Base-by-base conservation (phyloP, 352 stramenopile genomes). In the Phytopythium kandeliae region DNA sequence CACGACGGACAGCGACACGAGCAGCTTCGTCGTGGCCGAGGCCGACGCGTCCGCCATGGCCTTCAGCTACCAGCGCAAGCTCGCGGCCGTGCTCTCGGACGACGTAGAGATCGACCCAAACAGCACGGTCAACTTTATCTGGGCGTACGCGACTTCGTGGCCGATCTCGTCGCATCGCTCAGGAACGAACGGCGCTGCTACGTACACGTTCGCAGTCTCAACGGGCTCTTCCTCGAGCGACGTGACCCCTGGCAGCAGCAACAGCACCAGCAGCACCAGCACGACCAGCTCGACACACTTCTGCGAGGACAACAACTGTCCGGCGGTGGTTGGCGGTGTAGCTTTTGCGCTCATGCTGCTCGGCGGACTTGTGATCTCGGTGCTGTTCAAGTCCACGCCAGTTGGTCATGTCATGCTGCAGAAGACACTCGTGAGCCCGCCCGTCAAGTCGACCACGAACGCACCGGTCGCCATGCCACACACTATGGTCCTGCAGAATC, bases 21-120 rank as follows among this genome's bases (percentile, higher is more conserved):
- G 65, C 25, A 60, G 72, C 37, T 84, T 78, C 48, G 55, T 69
- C 0, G 52, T 74, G 17, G 64, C 64, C 43, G 44, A 67, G 35
- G 48, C 67, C 36, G 72, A 65, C 45, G 66, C 64, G 2, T 51
- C 62, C 22, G 62, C 54, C 33, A 79, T 86, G 61, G 75, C 64
- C 51, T 93, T 89, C 60, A 85, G 66, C 55, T 89, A 78, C 61
- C 75, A 90, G 61, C 77, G 82, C 26, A 74, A 70, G 35, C 53
- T 92, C 21, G 69, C 64, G 11, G 78, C 74, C 10, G 60, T 66
- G 19, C 65, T 71, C 4, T 36, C 57, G 4, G 69, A 66, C 21
- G 76, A 89, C 48, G 65, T 93, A 12, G 52, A 54, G 1, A 65
- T 91, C 47, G 66, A 69, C 24, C 42, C 74, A 10, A 68, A 52